Evolutionary conservation across 148 eudicot species (phyloP).

Genomic region (Cornus kousa): DNA sequence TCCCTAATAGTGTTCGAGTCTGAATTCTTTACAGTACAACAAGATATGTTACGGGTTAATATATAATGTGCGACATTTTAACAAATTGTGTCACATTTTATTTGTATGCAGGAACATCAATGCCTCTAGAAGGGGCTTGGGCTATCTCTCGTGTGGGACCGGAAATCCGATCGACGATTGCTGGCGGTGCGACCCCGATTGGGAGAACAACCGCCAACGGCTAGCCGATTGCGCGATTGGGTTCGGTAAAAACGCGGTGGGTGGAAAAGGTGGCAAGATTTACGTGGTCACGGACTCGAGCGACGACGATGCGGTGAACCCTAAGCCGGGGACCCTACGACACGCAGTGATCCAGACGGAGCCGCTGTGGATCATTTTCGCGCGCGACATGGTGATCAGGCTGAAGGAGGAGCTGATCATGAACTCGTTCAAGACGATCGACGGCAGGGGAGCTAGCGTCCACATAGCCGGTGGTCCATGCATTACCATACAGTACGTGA

Average conservation of each 20-base stretch:
- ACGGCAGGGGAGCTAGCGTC: slow-evolving; percentile 76
- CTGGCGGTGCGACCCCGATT: slow-evolving; percentile 75
- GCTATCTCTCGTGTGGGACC: slow-evolving; percentile 60
- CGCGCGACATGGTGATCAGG: slow-evolving; percentile 61
- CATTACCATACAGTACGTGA: slow-evolving; percentile 59
- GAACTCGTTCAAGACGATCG: slow-evolving; percentile 82
- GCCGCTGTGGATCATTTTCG: slow-evolving; percentile 71
- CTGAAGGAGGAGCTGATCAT: slow-evolving; percentile 65
- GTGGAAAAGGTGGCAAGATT: slow-evolving; percentile 57
- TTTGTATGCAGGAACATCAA: slow-evolving; percentile 46
- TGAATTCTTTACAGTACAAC: too few species aligned
- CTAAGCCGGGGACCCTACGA: slow-evolving; percentile 69
- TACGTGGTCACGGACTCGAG: slow-evolving; percentile 62
- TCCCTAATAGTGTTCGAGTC: too few species aligned
- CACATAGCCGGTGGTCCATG: slow-evolving; percentile 78
- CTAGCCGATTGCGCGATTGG: slow-evolving; percentile 78
- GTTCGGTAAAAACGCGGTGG: slow-evolving; percentile 68
- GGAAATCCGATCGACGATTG: slow-evolving; percentile 85
- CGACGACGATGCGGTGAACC: slow-evolving; percentile 59
- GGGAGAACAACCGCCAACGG: slow-evolving; percentile 64
- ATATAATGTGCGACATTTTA: too few species aligned
- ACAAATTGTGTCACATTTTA: background rate
- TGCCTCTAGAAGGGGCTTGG: slow-evolving; percentile 62
- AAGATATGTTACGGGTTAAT: too few species aligned
- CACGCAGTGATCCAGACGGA: slow-evolving; percentile 64